phyloP scores from a whole-genome alignment of 2,329 filamentous ascomycete genomes.

The Curvularia sp. region DNA sequence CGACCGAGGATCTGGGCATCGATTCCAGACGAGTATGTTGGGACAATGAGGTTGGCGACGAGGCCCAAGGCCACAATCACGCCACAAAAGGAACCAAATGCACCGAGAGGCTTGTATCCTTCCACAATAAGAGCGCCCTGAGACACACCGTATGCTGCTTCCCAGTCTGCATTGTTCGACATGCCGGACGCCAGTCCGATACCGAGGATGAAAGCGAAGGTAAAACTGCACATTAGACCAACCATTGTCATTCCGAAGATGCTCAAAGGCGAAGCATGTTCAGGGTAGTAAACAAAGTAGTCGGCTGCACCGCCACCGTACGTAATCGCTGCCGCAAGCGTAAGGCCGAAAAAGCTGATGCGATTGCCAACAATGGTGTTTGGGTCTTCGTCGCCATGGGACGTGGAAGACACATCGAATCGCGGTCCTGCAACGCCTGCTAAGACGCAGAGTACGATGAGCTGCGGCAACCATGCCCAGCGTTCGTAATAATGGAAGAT shows the following conservation, averaged over 20 bases:
- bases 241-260: slow-evolving; percentile 65
- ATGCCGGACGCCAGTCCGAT: slow-evolving; percentile 69
- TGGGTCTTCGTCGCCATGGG: slow-evolving; percentile 57
- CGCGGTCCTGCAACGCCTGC: slow-evolving; percentile 67
- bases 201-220: slow-evolving; percentile 67
- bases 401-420: slow-evolving; percentile 64
- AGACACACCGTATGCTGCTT: slow-evolving; percentile 63
- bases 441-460: slow-evolving; percentile 67
- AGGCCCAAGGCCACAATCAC: slow-evolving; percentile 70
- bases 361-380: slow-evolving; percentile 63
- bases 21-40: slow-evolving; percentile 69
- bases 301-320: slow-evolving; percentile 70
- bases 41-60: slow-evolving; percentile 70
- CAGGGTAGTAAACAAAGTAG: slow-evolving; percentile 72
- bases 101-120: slow-evolving; percentile 65
- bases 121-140: slow-evolving; percentile 71
- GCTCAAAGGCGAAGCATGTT: slow-evolving; percentile 59
- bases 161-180: slow-evolving; percentile 60
- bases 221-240: slow-evolving; percentile 65
- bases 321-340: slow-evolving; percentile 68
- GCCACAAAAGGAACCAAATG: slow-evolving; percentile 72
- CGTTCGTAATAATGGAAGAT: slow-evolving; percentile 74
- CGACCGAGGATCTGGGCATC: slow-evolving; percentile 71
- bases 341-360: slow-evolving; percentile 74
- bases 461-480: slow-evolving; percentile 70